Evolutionary conservation across 2,329 filamentous ascomycete genomes (phyloP), one percentile per base, ranked within the genome.

Genomic region (Hymenoscyphus albidus): DNA sequence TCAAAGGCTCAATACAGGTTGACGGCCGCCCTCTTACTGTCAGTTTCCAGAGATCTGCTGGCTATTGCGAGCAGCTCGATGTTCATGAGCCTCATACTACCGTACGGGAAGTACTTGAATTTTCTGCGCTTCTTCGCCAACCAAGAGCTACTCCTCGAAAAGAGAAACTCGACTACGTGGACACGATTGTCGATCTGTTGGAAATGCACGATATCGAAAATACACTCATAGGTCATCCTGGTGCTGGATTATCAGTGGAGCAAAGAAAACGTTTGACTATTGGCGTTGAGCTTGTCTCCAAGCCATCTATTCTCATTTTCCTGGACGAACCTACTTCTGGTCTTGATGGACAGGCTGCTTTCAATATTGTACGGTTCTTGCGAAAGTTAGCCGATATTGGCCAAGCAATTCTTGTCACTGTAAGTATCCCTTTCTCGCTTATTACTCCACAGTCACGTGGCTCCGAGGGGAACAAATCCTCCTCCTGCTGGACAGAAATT

Each of bases 31-130:
- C 86, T 32, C 86, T 91, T 38, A 91, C 95, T 68, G 82, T 84
- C 54, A 92, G 89, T 0, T 97, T 97, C 83, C 93, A 96, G 77
- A 89, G 93, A 22, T 74, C 72, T 22, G 70, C 73, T 0, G 93
- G 93, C 55, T 96, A 96, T 71, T 92, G 93, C 42, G 92, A 96
- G 74, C 93, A 97, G 76, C 91, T 96, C 74, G 93, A 97, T 83
- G 82, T 97, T 13, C 93, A 97, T 75, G 82, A 96, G 58, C 82
- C 88, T 58, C 95, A 92, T 27, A 60, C 70, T 0, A 97, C 93
- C 1, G 93, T 97, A 38, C 88, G 93, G 67, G 94, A 97, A 78
- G 92, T 93, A 7, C 82, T 98, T 39, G 87, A 87, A 71, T 97
- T 97, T 77, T 93, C 88, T 71, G 93, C 93, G n/a, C 77, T 94